A percentile compares a stretch with the other conserved stretches of the same genome.
Conservation (phyloP, 139 green algal genomes). For the Diplosphaera chodatii region DNA sequence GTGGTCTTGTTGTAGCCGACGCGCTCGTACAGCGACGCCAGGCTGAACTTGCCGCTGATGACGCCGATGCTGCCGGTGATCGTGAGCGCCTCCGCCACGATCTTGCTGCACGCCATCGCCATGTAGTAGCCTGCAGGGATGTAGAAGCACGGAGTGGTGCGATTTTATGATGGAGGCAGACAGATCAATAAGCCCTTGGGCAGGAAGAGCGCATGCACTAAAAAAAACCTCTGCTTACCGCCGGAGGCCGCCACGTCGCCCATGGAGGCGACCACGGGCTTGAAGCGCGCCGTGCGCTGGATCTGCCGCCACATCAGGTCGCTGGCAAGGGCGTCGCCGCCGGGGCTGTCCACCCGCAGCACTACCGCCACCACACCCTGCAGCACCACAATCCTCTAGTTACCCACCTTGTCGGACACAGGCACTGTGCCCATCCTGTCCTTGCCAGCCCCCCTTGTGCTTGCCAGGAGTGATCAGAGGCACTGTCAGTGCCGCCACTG, state of each 20-base stretch:
- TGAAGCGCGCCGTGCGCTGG: conserved; percentile 37
- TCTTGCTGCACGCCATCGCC: conserved; percentile 62
- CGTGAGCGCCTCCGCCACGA: conserved; percentile 86
- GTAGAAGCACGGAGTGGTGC: neutral
- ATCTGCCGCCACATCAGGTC: conserved; percentile 96
- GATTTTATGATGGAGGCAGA: too few species aligned
- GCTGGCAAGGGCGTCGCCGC: conserved; percentile 82
- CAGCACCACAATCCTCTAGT: too few species aligned
- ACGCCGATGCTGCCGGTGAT: conserved; percentile 85
- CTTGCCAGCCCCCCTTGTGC: too few species aligned
- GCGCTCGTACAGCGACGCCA: conserved; percentile 77
- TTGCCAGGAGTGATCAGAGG: too few species aligned
- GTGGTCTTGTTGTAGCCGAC: conserved; percentile 73
- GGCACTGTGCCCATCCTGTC: too few species aligned
- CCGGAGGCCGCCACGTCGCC: conserved; percentile 86
- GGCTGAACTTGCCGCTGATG: conserved; percentile 80
- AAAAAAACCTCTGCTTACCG: too few species aligned
- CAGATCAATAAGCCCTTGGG: too few species aligned
- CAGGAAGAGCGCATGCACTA: too few species aligned
- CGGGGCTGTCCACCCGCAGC: conserved; percentile 82
- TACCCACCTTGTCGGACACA: too few species aligned
- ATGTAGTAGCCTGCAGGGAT: conserved; percentile 85
- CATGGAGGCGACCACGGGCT: conserved; percentile 93
- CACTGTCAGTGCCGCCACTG: too few species aligned
- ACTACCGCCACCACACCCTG: conserved; percentile 59